A percentile compares a stretch with the other conserved stretches of the same genome.
Conservation (phyloP, 75 land plant species). For the Sequoiadendron giganteum region DNA sequence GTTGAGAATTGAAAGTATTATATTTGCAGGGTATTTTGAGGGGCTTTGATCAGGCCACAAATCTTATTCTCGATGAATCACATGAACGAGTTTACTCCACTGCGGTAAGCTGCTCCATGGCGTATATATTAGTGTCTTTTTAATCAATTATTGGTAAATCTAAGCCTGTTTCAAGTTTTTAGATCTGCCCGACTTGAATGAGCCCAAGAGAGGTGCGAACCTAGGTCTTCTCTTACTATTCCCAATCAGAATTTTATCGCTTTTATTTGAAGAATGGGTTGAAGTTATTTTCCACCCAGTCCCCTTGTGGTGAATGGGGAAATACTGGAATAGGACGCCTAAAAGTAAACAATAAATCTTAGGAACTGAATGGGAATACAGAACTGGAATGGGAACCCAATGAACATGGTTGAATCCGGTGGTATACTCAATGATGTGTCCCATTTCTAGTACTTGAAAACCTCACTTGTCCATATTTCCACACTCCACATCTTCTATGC, state of each 20-base stretch:
- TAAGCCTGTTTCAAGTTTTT: not conserved
- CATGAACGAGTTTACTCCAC: conserved; percentile 98
- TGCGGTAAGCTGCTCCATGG: conserved; percentile 40
- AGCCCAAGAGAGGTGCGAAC: not conserved
- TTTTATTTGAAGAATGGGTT: not conserved
- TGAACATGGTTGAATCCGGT: not conserved
- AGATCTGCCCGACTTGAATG: not conserved
- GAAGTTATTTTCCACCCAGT: not conserved
- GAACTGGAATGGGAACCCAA: not conserved
- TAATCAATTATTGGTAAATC: not conserved
- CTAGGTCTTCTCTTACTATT: not conserved
- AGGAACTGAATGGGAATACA: not conserved
- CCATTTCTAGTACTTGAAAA: not conserved
- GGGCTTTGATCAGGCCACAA: conserved; percentile 96
- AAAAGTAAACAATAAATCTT: too few species aligned
- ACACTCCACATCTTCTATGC: not conserved
- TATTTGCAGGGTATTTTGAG: conserved; percentile 75
- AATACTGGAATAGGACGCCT: not conserved
- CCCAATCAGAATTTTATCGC: not conserved
- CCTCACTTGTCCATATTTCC: not conserved
- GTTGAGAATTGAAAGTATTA: not conserved
- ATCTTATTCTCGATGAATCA: conserved; percentile 92
- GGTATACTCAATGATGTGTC: not conserved
- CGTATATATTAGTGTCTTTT: not conserved
- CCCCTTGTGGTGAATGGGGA: not conserved